Base-by-base conservation (phyloP, 2,329 filamentous ascomycete species). In the Thermochaetoides dissita region DNA sequence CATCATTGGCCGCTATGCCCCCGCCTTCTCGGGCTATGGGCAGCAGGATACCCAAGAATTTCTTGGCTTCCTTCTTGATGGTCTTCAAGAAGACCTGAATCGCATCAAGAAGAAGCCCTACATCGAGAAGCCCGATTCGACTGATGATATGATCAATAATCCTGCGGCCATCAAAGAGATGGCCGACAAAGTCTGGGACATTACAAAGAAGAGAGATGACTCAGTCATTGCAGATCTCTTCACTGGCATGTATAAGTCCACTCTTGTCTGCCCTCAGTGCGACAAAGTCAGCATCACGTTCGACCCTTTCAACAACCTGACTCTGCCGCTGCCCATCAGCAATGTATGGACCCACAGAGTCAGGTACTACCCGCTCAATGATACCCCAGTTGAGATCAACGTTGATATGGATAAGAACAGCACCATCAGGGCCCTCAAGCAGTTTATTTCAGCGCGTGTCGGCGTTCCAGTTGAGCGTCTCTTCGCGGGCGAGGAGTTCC, bases 41-140 rank as follows among this genome's bases (percentile, higher is more conserved):
- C 91, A 98, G 59, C 91, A 98, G 58, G 91, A 98, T 58, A 94
- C 91, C 0, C 91, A 98, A 55, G 91, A 98, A 56, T 96, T 98
- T 46, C 68, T 98, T 12, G 87, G 91, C 34, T 96, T 95, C 59
- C 71, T 98, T 9, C 78, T 98, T 7, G 91, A 98, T 60, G 89
- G 84, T 6, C 69, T 98, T 1, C 89, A 96, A 54, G 91, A 98
- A 61, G 91, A 98, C 58, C 67, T 98, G 35, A 98, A 93, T 57
- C 79, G 91, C 8, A 82, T 98, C 49, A 78, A 83, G 57, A 89
- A 93, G 65, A 98, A 98, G 65, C 91, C 91, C 1, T 95, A 96
- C 59, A 89, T 93, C 37, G 87, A 94, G 62, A 95, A 96, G 60
- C 91, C 91, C 0, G 91, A 98, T 58, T 96, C 89, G 0, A 94